These are phyloP conservation scores for Cymbidium sinense DNA, from an alignment of 106 monocot genomes.

Conservation along the genomic window DNA sequence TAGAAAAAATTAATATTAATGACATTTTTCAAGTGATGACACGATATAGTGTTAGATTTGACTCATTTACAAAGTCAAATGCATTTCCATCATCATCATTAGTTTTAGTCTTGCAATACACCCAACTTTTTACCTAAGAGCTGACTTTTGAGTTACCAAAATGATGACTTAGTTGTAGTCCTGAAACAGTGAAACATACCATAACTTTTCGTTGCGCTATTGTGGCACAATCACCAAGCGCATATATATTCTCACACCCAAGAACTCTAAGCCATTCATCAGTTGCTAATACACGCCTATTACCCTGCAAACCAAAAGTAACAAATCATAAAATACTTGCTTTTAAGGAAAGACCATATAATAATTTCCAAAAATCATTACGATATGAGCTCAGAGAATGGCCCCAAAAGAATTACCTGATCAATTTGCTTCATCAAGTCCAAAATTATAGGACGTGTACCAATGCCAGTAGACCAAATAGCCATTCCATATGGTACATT, in stretches of 20 bases:
- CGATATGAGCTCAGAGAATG: background rate
- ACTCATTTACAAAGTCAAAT: no score
- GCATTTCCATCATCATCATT: no score
- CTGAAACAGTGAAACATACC: slow-evolving; percentile 35
- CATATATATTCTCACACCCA: slow-evolving; percentile 24
- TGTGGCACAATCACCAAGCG: slow-evolving; percentile 45
- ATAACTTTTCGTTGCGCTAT: slow-evolving; percentile 73
- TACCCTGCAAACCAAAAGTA: slow-evolving; percentile 43
- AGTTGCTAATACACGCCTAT: slow-evolving; percentile 65
- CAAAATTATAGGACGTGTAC: slow-evolving; percentile 65
- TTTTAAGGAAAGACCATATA: background rate
- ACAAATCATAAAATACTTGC: slow-evolving; percentile 30
- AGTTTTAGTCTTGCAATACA: no score
- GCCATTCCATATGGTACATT: slow-evolving; percentile 68
- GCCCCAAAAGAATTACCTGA: slow-evolving; percentile 38
- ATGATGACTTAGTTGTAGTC: background rate
- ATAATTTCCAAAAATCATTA: background rate
- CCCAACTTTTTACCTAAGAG: background rate
- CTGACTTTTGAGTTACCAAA: background rate
- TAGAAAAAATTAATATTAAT: no score
- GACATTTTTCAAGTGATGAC: no score
- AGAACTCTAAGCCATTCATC: slow-evolving; percentile 61
- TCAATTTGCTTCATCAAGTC: slow-evolving; percentile 78
- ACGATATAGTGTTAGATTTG: no score
- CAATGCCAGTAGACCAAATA: slow-evolving; percentile 92